Base-by-base conservation (phyloP, 495 filamentous ascomycete genomes). In the Lasiosphaeris hirsuta region DNA sequence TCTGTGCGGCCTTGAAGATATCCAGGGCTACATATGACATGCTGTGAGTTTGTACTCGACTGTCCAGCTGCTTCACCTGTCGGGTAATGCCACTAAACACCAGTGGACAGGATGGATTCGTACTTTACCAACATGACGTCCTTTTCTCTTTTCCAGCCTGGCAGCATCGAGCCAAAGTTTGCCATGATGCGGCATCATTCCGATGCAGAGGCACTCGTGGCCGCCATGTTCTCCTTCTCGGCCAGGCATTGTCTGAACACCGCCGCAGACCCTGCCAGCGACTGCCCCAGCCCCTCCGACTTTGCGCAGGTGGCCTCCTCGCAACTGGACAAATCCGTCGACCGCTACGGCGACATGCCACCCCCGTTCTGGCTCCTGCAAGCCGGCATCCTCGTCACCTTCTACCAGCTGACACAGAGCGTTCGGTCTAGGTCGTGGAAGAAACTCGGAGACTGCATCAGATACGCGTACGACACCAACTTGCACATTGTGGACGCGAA, bases 101-200 rank as follows among this genome's bases (percentile, higher is more conserved):
- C 0, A 33, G 13, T 2, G 4, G 23, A 49, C 51, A 70, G 67
- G 19, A 63, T 70, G 43, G 50, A 61, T 13, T 44, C 52, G 4
- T 71, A 69, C 55, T 71, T 71, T 53, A 40, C 42, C 17, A 67
- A 68, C 39, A 69, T 72, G 61, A 63, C 60, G 1, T n/a, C 69
- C 3, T 62, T 70, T 45, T 56, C 56, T 6, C 54, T 72, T 6
- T 70, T 72, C 36, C 63, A 54, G 3, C 57, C 60, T 7, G 61
- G 62, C 8, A 46, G 55, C 40, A 67, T 72, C 56, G 51, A 54
- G 14, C 18, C 45, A 9, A 72, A 72, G 51, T 47, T 72, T 15
- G 23, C 53, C 19, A 11, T 56, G 15, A 69, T 70, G 49, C 47
- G 58, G 23, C 50, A 50, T 10, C 38, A 19, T 6, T 23, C 56